phyloP scores from a whole-genome alignment of 2,329 filamentous ascomycete genomes.

The Penicillium sp. region DNA sequence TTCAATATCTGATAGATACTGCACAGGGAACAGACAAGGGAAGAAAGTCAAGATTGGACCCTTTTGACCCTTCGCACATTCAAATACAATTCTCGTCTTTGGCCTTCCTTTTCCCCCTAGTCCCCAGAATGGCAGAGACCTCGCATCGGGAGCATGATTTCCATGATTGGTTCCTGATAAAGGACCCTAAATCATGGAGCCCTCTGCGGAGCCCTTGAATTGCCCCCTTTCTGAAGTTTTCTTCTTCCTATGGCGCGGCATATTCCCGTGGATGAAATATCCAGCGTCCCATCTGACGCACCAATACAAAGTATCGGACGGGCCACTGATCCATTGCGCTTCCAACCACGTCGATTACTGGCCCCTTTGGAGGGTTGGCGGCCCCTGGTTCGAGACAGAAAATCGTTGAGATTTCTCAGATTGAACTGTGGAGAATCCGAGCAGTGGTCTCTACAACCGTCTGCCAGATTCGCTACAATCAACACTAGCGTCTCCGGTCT shows the following conservation, averaged over 20 bases:
- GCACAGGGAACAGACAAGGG: not conserved
- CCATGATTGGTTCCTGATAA: conserved; percentile 11
- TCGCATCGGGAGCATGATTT: not conserved
- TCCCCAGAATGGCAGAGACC: conserved; percentile 3
- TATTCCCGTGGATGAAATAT: conserved; percentile 8
- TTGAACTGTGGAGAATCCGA: not conserved
- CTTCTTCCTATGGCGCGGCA: conserved; percentile 6
- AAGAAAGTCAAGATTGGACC: no score
- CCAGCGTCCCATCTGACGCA: not conserved
- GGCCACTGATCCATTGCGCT: not conserved
- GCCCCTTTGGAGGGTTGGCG: no score
- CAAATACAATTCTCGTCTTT: not conserved
- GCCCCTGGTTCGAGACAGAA: conserved; percentile 1
- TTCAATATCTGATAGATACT: not conserved
- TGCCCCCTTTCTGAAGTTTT: conserved; percentile 9
- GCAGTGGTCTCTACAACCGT: no score
- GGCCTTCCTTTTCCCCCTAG: not conserved
- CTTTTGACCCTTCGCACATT: not conserved
- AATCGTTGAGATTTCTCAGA: conserved; percentile 1
- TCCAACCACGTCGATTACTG: not conserved
- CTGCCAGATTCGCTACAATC: no score
- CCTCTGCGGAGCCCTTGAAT: conserved; percentile 11
- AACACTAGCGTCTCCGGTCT: no score
- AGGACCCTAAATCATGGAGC: conserved; percentile 6
- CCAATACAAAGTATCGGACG: conserved; percentile 5